Evolutionary conservation across 2,329 filamentous ascomycete genomes (phyloP), one percentile per base, ranked within the genome.

Genomic region (Ampelomyces quisqualis): DNA sequence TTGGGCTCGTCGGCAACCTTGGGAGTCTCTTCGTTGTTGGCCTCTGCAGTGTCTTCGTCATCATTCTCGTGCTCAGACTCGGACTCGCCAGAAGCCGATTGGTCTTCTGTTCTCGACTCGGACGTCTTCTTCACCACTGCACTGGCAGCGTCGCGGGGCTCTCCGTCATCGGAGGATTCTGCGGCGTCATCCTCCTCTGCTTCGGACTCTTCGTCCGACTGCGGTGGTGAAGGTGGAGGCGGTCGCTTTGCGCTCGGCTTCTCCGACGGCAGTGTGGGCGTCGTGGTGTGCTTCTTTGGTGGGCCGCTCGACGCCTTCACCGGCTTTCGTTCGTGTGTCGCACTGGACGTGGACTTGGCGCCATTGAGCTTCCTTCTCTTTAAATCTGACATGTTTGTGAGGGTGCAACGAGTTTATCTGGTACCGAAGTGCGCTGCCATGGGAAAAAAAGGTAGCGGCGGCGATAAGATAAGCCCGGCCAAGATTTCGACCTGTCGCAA

Each of bases 301-400:
- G 31, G 27, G 10, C 47, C 43, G 40, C 55, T 61, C 14, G 53
- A 34, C 15, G 44, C 34, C 18, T 58, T 57, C 4, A 40, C 40
- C n/a, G 43, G 29, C 18, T 57, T 60, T 11, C 35, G 19, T 24
- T 49, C 58, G 2, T 40, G 33, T 4, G 42, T 30, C 8, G 39
- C 29, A 8, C 38, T 31, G 6, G 23, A 41, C 3, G 38, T 13
- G 35, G 50, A 34, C 20, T 53, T 38, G 6, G 19, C 38, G 5
- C 35, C 45, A 35, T 61, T 53, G 9, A 73, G 55, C 57, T 73
- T 74, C 43, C 71, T 60, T 53, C 72, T 71, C 53, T 74, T 73
- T 17, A 70, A 38, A 1, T 62, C 53, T 22, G 69, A 61, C 71
- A 73, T 74, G 21, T 36, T 53, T 40, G 13, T 38, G 40, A 6